Conservation (phyloP, 169 alveolate species). For the Toxoplasma gondii region DNA sequence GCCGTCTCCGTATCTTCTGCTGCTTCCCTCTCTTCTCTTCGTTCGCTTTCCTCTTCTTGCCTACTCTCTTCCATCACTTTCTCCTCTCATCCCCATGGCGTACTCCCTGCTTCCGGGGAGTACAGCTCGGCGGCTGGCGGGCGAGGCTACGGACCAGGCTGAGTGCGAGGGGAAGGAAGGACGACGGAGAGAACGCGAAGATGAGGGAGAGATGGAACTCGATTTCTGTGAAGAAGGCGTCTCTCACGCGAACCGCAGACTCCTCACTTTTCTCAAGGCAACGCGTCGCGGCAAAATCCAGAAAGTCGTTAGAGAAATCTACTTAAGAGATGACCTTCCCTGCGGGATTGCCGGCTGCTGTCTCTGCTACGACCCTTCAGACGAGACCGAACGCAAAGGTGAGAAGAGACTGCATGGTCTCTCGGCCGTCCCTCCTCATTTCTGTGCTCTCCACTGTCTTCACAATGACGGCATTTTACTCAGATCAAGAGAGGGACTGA, state of each 20-base stretch:
- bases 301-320: slow-evolving; percentile 80
- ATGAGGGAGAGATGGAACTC: not conserved
- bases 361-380: slow-evolving; percentile 55
- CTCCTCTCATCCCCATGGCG: not conserved
- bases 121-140: not conserved
- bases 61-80: not conserved
- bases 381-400: not conserved
- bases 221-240: not conserved
- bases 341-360: slow-evolving; percentile 76
- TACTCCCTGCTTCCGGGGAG: not conserved
- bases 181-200: not conserved
- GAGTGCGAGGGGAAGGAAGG: not conserved
- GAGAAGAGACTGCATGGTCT: not conserved
- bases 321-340: slow-evolving; percentile 81
- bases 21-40: not conserved
- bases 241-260: slow-evolving; percentile 23
- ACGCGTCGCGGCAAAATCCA: slow-evolving; percentile 80
- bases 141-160: not conserved
- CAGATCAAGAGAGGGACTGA: not conserved
- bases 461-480: not conserved
- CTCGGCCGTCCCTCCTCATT: not conserved
- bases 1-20: not conserved
- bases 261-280: slow-evolving; percentile 65
- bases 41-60: not conserved
- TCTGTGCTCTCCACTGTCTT: not conserved